phyloP scores from a whole-genome alignment of 176 grass and related monocot species.

The Stipa capillata region DNA sequence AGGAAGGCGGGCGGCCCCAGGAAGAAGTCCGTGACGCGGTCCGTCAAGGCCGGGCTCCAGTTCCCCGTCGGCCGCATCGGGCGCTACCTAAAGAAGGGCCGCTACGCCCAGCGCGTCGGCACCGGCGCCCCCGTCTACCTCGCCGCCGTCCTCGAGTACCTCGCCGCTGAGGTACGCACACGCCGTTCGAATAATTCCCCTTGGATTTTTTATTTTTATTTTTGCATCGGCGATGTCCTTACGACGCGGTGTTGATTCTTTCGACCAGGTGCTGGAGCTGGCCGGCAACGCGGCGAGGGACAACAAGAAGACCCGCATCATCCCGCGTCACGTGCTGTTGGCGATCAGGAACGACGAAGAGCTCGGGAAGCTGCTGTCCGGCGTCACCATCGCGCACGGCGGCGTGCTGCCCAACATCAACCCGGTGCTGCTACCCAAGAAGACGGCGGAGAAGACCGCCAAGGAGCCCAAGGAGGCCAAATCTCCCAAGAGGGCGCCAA shows the following conservation, averaged over 20 bases:
- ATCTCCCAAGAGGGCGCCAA: constrained; percentile 43
- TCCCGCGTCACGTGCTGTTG: constrained; percentile 50
- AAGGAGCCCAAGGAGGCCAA: constrained; percentile 34
- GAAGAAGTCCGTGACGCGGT: constrained; percentile 48
- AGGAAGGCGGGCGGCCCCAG: constrained; percentile 39
- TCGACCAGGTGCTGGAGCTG: constrained; percentile 38
- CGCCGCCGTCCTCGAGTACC: constrained; percentile 69
- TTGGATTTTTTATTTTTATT: no score
- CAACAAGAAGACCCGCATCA: constrained; percentile 64
- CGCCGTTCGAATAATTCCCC: no score
- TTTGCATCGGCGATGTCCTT: not conserved
- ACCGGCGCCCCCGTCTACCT: constrained; percentile 65
- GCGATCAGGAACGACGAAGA: constrained; percentile 63
- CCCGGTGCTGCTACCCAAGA: constrained; percentile 53
- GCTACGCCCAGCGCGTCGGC: constrained; percentile 60
- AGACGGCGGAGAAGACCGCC: constrained; percentile 30
- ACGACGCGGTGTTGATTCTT: not conserved
- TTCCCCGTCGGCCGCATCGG: constrained; percentile 75
- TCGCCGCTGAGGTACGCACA: constrained; percentile 47
- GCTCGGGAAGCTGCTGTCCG: constrained; percentile 43
- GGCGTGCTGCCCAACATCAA: constrained; percentile 58
- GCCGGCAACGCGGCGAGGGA: constrained; percentile 53
- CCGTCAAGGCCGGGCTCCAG: constrained; percentile 71
- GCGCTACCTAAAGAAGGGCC: constrained; percentile 65
- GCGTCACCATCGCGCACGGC: constrained; percentile 53